Base-by-base conservation (phyloP, 257 asterid genomes). In the Solanum habrochaites region DNA sequence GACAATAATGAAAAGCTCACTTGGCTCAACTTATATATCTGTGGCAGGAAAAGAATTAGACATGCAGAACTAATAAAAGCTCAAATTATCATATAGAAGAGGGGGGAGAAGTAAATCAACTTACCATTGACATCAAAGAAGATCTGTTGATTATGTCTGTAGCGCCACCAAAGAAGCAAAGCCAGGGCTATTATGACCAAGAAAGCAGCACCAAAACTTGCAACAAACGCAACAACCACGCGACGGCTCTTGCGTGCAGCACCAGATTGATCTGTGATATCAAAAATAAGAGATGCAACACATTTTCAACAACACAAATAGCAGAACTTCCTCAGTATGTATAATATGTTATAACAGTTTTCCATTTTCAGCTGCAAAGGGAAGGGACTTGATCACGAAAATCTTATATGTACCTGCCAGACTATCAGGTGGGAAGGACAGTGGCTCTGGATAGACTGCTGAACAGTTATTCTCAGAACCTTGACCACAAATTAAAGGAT, bases 71-170 rank as follows among this genome's bases (percentile, higher is more conserved):
- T 23, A 11, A 87, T 13, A 72, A 78, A 75, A 52, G 83, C 25
- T 78, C 25, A 14, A 78, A 23, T 39, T 52, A 52, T 23, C 52
- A 20, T 43, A 70, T 40, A 32, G 29, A 64, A 69, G 66, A 37
- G 13, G 83, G 74, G 32, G 5, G 7, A 11, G 56, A 49, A 70
- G 18, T 39, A 18, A 73, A 56, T 23, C 14, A 89, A 72, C 94
- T 89, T 84, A 97, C 99, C 99, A 77, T 96, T 95, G 43, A 96
- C 95, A 85, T 97, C 99, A 72, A 97, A 97, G 94, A 95, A 96
- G 83, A 97, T 95, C 92, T 97, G 99, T 92, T 94, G 94, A 90
- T 96, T 96, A 83, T 87, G 94, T 85, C 96, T 90, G 88, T 93
- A 93, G 62, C 96, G 94, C 97, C 94, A 92, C 99, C 98, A 96